These are phyloP conservation scores for Endocarpon pusillum DNA, from an alignment of 495 filamentous ascomycete genomes.

Conservation along the genomic window DNA sequence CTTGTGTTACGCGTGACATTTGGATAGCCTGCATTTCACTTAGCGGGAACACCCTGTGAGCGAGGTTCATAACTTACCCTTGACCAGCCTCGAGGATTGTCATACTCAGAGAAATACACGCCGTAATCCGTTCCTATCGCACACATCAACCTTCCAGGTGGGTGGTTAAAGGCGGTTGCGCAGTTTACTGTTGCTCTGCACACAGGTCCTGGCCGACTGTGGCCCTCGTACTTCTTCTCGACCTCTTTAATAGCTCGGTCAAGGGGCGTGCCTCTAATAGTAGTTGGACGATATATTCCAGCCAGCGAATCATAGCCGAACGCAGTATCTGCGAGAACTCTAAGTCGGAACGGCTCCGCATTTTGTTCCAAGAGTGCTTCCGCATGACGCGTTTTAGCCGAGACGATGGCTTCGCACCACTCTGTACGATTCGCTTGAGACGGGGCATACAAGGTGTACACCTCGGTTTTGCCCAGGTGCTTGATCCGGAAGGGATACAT, in stretches of 20 bases:
- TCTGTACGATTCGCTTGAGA: constrained; percentile 55
- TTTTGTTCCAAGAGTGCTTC: constrained; percentile 78
- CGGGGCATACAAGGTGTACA: constrained; percentile 74
- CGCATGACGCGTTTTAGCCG: constrained; percentile 87
- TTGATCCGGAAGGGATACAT: constrained; percentile 92
- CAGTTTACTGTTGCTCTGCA: constrained; percentile 81
- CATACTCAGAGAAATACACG: constrained; percentile 70
- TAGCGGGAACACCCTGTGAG: too few relatives aligned
- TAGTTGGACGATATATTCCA: constrained; percentile 33
- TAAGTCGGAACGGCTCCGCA: constrained; percentile 85
- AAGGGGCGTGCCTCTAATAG: constrained; percentile 75
- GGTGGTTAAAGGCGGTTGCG: constrained; percentile 69
- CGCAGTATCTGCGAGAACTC: constrained; percentile 80
- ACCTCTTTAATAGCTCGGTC: constrained; percentile 82
- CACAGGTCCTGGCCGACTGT: constrained; percentile 53
- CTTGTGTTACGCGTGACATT: constrained; percentile 65
- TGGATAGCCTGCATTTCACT: constrained; percentile 61
- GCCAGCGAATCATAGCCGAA: constrained; percentile 64
- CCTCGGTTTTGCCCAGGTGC: constrained; percentile 73
- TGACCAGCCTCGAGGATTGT: constrained; percentile 77
- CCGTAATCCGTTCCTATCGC: constrained; percentile 92
- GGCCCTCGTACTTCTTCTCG: constrained; percentile 49
- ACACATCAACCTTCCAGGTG: constrained; percentile 64
- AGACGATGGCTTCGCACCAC: constrained; percentile 86
- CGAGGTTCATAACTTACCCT: constrained; percentile 50